Conservation (phyloP, 1,139 yeast genomes). For the Kodamaea derodonti region DNA sequence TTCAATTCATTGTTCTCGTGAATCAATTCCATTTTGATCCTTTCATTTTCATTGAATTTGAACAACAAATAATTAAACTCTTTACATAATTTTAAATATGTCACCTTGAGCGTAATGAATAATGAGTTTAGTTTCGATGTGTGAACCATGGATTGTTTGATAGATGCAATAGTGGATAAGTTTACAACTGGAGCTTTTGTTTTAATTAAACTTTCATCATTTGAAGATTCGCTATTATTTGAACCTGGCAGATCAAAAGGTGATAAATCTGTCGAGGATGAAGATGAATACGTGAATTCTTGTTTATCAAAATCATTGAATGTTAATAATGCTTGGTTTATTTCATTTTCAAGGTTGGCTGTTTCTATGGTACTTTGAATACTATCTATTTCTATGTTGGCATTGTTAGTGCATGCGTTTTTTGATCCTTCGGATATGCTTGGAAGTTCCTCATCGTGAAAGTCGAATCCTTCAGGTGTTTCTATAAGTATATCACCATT, state of each 20-base stretch:
- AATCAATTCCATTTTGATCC: conserved; percentile 29
- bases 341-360: conserved; percentile 19
- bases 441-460: too few species aligned
- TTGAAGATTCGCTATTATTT: conserved; percentile 11
- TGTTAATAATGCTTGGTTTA: conserved; percentile 18
- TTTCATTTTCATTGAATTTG: conserved; percentile 35
- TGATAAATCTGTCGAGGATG: conserved; percentile 11
- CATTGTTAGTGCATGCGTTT: too few species aligned
- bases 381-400: too few species aligned
- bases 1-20: conserved; percentile 34
- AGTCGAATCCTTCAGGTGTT: too few species aligned
- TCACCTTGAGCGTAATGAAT: conserved; percentile 30
- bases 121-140: conserved; percentile 25
- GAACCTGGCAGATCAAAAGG: conserved; percentile 17
- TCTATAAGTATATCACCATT: too few species aligned
- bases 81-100: conserved; percentile 34
- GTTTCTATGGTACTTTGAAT: too few species aligned
- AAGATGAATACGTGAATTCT: conserved; percentile 6
- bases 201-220: conserved; percentile 5
- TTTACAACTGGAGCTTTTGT: conserved; percentile 6
- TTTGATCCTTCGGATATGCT: too few species aligned
- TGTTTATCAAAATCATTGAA: conserved; percentile 16
- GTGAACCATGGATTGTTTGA: conserved; percentile 29
- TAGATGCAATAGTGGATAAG: conserved; percentile 19
- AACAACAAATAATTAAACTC: conserved; percentile 33